These are phyloP conservation scores for Arabidopsis suecica DNA, from an alignment of 345 rosid genomes.

Conservation along the genomic window DNA sequence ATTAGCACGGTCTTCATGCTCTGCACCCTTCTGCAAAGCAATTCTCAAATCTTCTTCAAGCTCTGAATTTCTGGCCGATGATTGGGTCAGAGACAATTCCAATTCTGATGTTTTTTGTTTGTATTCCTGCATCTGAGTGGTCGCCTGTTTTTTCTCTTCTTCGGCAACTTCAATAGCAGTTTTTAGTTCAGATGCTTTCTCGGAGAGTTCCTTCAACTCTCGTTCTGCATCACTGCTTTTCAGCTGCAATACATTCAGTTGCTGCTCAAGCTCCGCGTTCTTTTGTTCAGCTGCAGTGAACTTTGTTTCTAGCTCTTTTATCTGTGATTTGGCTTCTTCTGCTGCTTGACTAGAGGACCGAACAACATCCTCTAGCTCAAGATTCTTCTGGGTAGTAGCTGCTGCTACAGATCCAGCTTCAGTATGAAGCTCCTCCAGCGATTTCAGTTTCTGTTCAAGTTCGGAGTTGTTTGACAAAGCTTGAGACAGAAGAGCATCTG, in stretches of 20 bases:
- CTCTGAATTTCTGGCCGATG: constrained; percentile 53
- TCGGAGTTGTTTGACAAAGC: constrained; percentile 71
- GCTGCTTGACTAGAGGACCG: constrained; percentile 63
- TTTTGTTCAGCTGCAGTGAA: constrained; percentile 70
- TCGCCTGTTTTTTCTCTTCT: constrained; percentile 62
- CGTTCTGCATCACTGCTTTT: constrained; percentile 63
- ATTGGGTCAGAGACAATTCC: constrained; percentile 64
- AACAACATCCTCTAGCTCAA: constrained; percentile 73
- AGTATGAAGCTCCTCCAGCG: constrained; percentile 64
- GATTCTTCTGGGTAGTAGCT: constrained; percentile 70
- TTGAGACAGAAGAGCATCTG: constrained; percentile 74
- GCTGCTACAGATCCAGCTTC: constrained; percentile 69
- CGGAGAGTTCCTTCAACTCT: constrained; percentile 61
- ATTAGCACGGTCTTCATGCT: constrained; percentile 71
- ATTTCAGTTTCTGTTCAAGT: constrained; percentile 77
- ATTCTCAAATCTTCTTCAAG: constrained; percentile 68
- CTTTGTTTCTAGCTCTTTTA: constrained; percentile 70
- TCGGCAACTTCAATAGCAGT: constrained; percentile 56
- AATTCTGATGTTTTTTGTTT: constrained; percentile 55
- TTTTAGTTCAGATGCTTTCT: constrained; percentile 61
- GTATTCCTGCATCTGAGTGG: constrained; percentile 55
- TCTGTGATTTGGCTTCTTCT: constrained; percentile 65
- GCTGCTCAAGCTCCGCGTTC: constrained; percentile 79
- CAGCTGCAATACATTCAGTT: constrained; percentile 56
- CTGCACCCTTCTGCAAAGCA: constrained; percentile 60